phyloP scores from a whole-genome alignment of 495 filamentous ascomycete genomes.

The Baudoinia panamericana region DNA sequence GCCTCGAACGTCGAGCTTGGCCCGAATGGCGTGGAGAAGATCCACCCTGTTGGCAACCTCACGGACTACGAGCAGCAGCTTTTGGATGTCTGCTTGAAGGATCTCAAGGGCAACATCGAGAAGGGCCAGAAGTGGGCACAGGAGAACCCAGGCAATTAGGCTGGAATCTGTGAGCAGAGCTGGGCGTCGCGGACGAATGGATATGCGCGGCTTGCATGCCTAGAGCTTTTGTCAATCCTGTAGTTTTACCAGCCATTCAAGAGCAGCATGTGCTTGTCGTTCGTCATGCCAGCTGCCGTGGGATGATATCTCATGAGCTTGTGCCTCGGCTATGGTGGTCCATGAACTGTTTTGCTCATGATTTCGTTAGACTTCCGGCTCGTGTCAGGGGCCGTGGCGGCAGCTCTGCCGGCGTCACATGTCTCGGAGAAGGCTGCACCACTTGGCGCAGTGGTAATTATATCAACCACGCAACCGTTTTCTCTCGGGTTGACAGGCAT shows the following conservation, averaged over 20 bases:
- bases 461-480: not conserved
- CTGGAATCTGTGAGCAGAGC: not conserved
- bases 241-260: constrained; percentile 6
- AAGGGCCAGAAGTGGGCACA: constrained; percentile 76
- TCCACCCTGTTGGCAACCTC: constrained; percentile 59
- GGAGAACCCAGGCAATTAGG: constrained; percentile 39
- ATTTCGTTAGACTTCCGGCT: too few species aligned
- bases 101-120: constrained; percentile 78
- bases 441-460: not conserved
- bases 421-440: constrained; percentile 1
- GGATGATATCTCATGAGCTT: not conserved
- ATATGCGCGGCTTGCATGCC: not conserved
- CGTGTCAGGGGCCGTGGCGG: constrained; percentile 3
- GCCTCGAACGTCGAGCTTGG: constrained; percentile 90
- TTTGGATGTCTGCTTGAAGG: constrained; percentile 57
- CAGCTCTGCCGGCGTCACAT: constrained; percentile 1
- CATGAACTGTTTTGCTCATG: too few species aligned
- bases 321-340: not conserved
- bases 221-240: constrained; percentile 7
- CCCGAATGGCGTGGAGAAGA: constrained; percentile 74
- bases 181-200: not conserved
- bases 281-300: not conserved
- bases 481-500: too few species aligned
- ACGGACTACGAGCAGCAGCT: constrained; percentile 78
- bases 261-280: not conserved